Base-by-base conservation (phyloP, 2,329 filamentous ascomycete genomes). In the Diaporthe aspalathi region DNA sequence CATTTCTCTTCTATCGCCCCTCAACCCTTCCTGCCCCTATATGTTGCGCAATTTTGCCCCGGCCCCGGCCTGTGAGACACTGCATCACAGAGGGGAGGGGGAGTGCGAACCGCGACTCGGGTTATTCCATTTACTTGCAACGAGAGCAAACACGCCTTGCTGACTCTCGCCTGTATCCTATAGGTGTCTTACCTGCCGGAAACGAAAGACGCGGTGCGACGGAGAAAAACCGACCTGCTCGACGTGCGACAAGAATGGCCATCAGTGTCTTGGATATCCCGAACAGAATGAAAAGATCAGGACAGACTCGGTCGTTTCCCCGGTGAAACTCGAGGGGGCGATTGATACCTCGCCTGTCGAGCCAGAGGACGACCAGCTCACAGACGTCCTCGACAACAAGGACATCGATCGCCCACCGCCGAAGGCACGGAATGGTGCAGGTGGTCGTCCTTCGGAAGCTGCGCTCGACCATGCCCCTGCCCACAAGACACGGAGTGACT, bases 151-250 rank as follows among this genome's bases (percentile, higher is more conserved):
- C 40, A 20, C n/a, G 32, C 20, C 29, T 24, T 40, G 62, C 70
- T 70, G 63, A 72, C 53, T 35, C 11, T 27, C 3, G 24, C 22
- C 27, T 29, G 17, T 66, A 54, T 68, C 45, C 60, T 69, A 66
- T 76, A 92, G 90, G 73, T 93, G 91, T 81, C 83, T 90, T 78
- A 93, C 92, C 52, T 94, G 92, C 82, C 90, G 92, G 76, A 92
- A 90, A 79, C 88, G 92, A 77, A 94, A 94, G 82, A 94, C 92
- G 67, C 86, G 91, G 79, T 94, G 92, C 80, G 92, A 91, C 56
- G 92, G 92, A 73, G 91, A 93, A 81, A 89, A 91, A 73, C 92
- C 92, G 70, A 82, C 87, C 24, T 94, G 92, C 81, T 91, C 90
- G 71, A 94, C 92, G 14, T 94, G 92, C 76, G 86, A 88, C 71